phyloP scores from a whole-genome alignment of 2,329 filamentous ascomycete genomes.

The Cryphonectria carpinicola region DNA sequence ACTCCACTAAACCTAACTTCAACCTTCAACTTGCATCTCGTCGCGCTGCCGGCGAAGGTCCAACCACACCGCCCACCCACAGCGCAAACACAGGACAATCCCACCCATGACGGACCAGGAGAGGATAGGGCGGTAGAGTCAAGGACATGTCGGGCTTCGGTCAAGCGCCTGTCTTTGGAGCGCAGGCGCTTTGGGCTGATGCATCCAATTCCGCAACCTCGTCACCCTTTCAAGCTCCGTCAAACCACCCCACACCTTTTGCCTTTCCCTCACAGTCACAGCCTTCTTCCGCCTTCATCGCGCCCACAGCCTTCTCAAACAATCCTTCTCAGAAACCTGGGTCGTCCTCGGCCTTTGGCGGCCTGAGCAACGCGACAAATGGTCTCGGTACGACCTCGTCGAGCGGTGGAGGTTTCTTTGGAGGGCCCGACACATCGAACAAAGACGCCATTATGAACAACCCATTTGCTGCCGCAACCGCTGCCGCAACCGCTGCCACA shows the following conservation, averaged over 20 bases:
- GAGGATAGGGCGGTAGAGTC: constrained; percentile 18
- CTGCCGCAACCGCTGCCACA: constrained; percentile 13
- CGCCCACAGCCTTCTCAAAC: constrained; percentile 6
- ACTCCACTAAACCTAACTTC: constrained; percentile 18
- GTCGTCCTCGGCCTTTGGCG: constrained; percentile 12
- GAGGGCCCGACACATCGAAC: constrained; percentile 18
- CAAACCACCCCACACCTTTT: constrained; percentile 23
- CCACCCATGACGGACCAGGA: constrained; percentile 6
- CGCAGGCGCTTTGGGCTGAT: constrained; percentile 29
- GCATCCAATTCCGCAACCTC: constrained; percentile 18
- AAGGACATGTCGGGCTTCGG: constrained; percentile 30
- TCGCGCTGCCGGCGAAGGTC: constrained; percentile 4
- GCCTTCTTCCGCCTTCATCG: constrained; percentile 23
- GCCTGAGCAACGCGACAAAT: constrained; percentile 14
- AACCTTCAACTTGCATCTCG: constrained; percentile 6
- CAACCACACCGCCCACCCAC: constrained; percentile 13
- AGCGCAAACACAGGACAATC: constrained; percentile 4
- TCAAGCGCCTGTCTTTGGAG: constrained; percentile 29
- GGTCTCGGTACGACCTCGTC: constrained; percentile 8
- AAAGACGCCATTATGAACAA: constrained; percentile 20
- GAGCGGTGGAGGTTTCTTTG: constrained; percentile 20
- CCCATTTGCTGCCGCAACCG: constrained; percentile 23
- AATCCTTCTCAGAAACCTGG: constrained; percentile 6
- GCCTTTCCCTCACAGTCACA: constrained; percentile 13
- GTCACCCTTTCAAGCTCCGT: constrained; percentile 29